Conservation (phyloP, 2,329 filamentous ascomycete genomes). For the Alternaria arborescens region DNA sequence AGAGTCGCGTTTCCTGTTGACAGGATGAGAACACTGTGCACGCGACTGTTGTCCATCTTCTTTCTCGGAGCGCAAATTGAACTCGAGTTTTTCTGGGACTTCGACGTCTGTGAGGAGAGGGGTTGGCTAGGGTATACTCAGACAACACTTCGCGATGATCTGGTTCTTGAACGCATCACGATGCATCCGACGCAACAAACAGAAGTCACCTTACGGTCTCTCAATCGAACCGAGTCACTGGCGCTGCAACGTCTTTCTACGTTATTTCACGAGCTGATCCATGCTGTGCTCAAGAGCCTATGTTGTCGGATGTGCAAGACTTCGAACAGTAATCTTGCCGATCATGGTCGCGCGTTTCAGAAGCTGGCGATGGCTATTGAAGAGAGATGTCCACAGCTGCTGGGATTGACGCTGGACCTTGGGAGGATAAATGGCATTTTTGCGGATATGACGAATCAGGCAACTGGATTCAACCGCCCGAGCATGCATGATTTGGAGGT, state of each 20-base stretch:
- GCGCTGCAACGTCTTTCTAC: not conserved
- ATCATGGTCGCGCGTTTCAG: not conserved
- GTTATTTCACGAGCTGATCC: not conserved
- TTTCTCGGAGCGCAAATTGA: not conserved
- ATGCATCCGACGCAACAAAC: not conserved
- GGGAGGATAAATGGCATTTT: not conserved
- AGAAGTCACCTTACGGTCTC: fast-evolving
- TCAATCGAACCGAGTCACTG: not conserved
- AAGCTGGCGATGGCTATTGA: not conserved
- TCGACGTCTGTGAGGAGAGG: not conserved
- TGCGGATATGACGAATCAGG: fast-evolving
- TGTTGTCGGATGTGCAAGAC: not conserved
- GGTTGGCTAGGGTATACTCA: not conserved
- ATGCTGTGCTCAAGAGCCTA: not conserved
- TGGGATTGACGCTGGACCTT: not conserved
- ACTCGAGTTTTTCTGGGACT: not conserved
- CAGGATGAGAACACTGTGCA: not conserved
- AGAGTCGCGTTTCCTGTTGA: fast-evolving
- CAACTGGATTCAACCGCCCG: not conserved
- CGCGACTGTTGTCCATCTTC: fast-evolving
- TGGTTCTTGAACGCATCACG: not conserved
- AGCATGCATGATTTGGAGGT: not conserved
- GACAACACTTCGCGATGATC: too few relatives aligned
- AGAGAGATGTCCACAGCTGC: not conserved
- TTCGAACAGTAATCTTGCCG: not conserved